phyloP scores from a whole-genome alignment of 768 basidiomycete genomes.

The Tylopilus intermedius region DNA sequence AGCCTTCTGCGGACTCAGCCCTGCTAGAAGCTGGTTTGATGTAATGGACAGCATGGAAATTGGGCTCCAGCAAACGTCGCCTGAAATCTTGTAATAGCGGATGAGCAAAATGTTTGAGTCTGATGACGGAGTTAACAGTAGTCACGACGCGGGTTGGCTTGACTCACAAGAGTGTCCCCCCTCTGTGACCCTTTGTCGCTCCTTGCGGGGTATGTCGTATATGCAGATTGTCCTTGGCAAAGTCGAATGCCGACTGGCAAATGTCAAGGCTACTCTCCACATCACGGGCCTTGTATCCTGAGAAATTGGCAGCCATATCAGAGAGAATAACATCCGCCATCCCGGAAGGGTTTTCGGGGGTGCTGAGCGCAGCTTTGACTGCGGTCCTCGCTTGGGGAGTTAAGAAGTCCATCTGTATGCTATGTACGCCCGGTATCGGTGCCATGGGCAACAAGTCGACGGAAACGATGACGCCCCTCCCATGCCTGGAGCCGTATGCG shows the following conservation, averaged over 20 bases:
- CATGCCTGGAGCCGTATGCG: constrained; percentile 24
- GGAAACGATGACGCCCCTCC: constrained; percentile 53
- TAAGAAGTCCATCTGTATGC: constrained; percentile 78
- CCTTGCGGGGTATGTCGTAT: constrained; percentile 39
- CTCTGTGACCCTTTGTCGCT: constrained; percentile 39
- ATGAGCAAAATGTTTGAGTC: constrained; percentile 83
- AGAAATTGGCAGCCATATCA: constrained; percentile 85
- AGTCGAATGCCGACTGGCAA: constrained; percentile 66
- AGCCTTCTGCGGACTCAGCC: constrained; percentile 73
- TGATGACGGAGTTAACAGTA: constrained; percentile 26
- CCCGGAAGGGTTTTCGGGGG: constrained; percentile 28
- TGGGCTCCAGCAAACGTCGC: constrained; percentile 46
- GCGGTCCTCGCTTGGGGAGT: constrained; percentile 41
- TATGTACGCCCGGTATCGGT: constrained; percentile 67
- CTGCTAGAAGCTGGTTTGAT: constrained; percentile 84
- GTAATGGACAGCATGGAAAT: constrained; percentile 63
- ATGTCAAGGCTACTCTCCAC: constrained; percentile 66
- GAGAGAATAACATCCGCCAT: constrained; percentile 79
- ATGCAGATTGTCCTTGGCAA: constrained; percentile 52
- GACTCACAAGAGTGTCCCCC: constrained; percentile 47
- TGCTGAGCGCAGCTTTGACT: constrained; percentile 39
- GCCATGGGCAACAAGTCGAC: constrained; percentile 75
- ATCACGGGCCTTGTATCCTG: constrained; percentile 67
- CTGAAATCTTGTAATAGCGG: constrained; percentile 68
- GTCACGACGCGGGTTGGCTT: not conserved